Base-by-base conservation (phyloP, 2,329 filamentous ascomycete genomes). In the Ceratocystis huliohia region DNA sequence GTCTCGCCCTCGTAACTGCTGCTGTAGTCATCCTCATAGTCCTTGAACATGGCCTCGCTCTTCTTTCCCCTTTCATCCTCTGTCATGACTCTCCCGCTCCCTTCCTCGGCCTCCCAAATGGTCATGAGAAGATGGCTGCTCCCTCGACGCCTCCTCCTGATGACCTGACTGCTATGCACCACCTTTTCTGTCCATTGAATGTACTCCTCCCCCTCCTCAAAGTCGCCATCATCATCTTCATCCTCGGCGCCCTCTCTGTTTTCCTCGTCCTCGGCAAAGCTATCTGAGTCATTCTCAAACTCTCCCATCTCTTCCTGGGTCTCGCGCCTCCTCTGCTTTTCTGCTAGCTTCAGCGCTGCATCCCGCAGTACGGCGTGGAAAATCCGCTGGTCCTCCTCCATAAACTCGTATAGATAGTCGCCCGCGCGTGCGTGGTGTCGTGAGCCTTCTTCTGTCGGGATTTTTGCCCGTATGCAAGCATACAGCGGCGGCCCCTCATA, bases 101-200 rank as follows among this genome's bases (percentile, higher is more conserved):
- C 28, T n/a, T 62, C 59, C 59, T 62, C 37, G 5, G 25, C 33
- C 41, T 62, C 59, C 59, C 59, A 62, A 41, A 62, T 62, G 10
- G 59, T 62, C 33, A 44, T 45, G 5, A 62, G 59, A 7, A 45
- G 30, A 20, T 59, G 37, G 30, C 56, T 20, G 56, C 56, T 59
- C 6, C 28, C 56, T 4, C 56, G 56, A 8, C 56, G 56, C 20
- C 56, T 59, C 13, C 28, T 6, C 7, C 56, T 22, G 25, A 59
- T 59, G 7, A n/a, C 56, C 30, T 59, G 28, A 7, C 56, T 59
- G 56, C 56, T 59, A 37, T 59, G 56, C 15, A 20, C 28, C 25
- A 59, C 56, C 56, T 59, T 59, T n/a, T 37, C 28, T 8, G 56
- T 59, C 56, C 56, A 59, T 25, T 59, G 56, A 33, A 59, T 30